phyloP scores from a whole-genome alignment of 2,329 filamentous ascomycete species.

The Diaporthe sp. region DNA sequence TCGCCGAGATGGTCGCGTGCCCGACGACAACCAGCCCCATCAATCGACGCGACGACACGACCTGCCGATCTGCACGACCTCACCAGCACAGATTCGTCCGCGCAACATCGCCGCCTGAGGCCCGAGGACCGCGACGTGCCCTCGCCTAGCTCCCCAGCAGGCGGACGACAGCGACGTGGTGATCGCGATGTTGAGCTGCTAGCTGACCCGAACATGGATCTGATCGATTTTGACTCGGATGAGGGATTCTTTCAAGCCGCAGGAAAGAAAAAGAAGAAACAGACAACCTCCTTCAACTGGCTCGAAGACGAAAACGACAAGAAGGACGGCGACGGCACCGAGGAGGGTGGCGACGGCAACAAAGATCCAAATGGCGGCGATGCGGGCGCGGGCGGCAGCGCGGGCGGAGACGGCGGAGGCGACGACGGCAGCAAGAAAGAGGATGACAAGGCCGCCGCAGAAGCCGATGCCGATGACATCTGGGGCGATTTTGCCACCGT shows the following conservation, averaged over 20 bases:
- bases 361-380: constrained; percentile 53
- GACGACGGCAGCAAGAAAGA: constrained; percentile 51
- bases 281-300: constrained; percentile 58
- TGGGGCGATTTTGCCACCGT: constrained; percentile 64
- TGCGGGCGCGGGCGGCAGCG: constrained; percentile 47
- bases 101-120: constrained; percentile 46
- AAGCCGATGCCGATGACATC: constrained; percentile 58
- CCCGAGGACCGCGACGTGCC: constrained; percentile 44
- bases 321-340: constrained; percentile 55
- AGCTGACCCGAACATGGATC: constrained; percentile 59
- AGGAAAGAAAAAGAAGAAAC: constrained; percentile 70
- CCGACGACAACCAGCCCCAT: constrained; percentile 45
- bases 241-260: constrained; percentile 68
- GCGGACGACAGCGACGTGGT: constrained; percentile 10
- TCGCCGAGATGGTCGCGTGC: constrained; percentile 47
- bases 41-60: constrained; percentile 43
- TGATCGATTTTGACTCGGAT: constrained; percentile 71
- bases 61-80: constrained; percentile 47
- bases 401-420: constrained; percentile 55
- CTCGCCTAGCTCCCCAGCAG: constrained; percentile 43
- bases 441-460: constrained; percentile 50
- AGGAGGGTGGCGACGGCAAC: constrained; percentile 52
- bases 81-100: constrained; percentile 51
- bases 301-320: constrained; percentile 61
- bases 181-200: constrained; percentile 55